A percentile compares a stretch with the other conserved stretches of the same genome.
These are phyloP conservation scores for Cutaneotrichosporon cavernicola DNA, from an alignment of 1,284 basidiomycete species.

Conservation along the genomic window DNA sequence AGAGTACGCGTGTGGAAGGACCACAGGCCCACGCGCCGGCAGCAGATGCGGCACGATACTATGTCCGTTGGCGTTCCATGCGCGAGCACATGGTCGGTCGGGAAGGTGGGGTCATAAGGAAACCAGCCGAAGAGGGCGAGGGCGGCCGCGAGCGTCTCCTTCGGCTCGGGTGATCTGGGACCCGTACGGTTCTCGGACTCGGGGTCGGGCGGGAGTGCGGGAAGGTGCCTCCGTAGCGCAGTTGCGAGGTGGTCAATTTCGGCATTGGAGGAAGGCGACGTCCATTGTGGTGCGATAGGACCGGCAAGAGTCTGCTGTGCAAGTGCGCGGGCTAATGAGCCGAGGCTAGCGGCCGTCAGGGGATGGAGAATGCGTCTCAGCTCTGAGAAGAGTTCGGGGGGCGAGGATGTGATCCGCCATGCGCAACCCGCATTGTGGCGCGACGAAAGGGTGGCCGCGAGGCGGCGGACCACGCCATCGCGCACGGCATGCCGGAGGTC, in stretches of 20 bases:
- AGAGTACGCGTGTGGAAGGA: constrained; percentile 28
- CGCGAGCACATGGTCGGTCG: constrained; percentile 16
- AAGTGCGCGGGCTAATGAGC: constrained; percentile 28
- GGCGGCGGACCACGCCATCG: constrained; percentile 32
- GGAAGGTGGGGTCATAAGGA: constrained; percentile 35
- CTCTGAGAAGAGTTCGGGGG: constrained; percentile 19
- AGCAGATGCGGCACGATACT: constrained; percentile 39
- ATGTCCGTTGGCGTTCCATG: constrained; percentile 33
- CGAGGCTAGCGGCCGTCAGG: constrained; percentile 27
- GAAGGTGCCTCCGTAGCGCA: constrained; percentile 1
- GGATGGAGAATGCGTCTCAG: constrained; percentile 36
- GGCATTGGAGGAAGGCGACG: background rate
- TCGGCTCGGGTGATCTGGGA: constrained; percentile 1
- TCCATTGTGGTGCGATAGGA: constrained; percentile 10
- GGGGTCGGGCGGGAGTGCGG: background rate
- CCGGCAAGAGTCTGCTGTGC: constrained; percentile 22
- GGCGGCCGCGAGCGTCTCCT: constrained; percentile 17
- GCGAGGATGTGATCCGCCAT: constrained; percentile 28
- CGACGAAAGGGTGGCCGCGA: constrained; percentile 22
- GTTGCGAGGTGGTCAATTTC: constrained; percentile 16
- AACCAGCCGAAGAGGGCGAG: constrained; percentile 47
- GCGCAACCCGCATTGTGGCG: constrained; percentile 34
- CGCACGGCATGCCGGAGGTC: constrained; percentile 10
- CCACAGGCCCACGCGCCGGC: constrained; percentile 43
- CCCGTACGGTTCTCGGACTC: background rate